Evolutionary conservation across 2,329 filamentous ascomycete genomes (phyloP), one percentile per base, ranked within the genome.

Genomic region (Talaromyces sp.): DNA sequence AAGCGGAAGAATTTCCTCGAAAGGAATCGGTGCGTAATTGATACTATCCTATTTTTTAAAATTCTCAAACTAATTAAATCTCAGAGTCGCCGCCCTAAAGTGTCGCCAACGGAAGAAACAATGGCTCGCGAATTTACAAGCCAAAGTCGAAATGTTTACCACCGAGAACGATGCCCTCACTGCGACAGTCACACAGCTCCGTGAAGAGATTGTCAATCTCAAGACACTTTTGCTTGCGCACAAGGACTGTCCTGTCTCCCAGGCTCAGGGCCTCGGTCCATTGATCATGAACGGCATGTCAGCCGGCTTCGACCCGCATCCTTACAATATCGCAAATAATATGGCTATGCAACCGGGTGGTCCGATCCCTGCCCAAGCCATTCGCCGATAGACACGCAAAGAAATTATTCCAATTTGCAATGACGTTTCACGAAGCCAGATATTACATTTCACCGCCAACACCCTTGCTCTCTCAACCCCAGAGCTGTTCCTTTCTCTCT

Each of bases 51-150:
- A n/a, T n/a, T n/a, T 17, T 9, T 13, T 31, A 6, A 21, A 24
- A n/a, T 51, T 21, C 26, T 26, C 17, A 27, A 62, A 62, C 38
- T 27, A 29, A 26, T 21, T 3, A 3, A 29, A n/a, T n/a, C 4
- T 8, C 65, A 97, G 95, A 72, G 92, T 99, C 65, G 95, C 95
- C 64, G 95, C 95, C 3, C 82, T 99, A 62, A 99, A 99, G 73
- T 99, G 95, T 76, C 89, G 95, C 63, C 95, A 99, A 75, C 86
- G 95, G 21, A 99, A 99, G 83, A 99, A 99, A 83, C 95, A 98
- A 73, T 99, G 95, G 95, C 84, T 98, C 61, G 90, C 90, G 32
- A 98, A 96, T 67, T 83, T 99, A 1, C 95, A 99, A 75, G 86
- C 86, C 59, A 98, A 98, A 76, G 93, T 98, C 17, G 95, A 99